These are phyloP conservation scores for Epichloe sibirici DNA, from an alignment of 2,329 filamentous ascomycete genomes.

Conservation along the genomic window DNA sequence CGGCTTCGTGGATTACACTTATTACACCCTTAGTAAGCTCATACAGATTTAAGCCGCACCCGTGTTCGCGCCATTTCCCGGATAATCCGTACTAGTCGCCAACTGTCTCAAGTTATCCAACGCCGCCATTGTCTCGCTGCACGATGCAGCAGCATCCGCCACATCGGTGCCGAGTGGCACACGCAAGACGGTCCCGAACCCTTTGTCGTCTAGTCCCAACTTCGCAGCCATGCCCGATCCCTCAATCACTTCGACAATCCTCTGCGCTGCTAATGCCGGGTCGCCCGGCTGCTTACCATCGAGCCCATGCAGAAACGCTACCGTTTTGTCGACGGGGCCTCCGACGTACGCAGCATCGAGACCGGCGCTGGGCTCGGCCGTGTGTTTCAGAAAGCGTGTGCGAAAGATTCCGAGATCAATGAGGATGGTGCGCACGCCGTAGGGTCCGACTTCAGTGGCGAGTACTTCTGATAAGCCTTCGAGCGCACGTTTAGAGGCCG, in stretches of 20 bases:
- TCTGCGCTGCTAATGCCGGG: background rate
- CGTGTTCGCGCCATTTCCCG: background rate
- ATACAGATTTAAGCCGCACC: no score
- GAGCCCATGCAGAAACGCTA: background rate
- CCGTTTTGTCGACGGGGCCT: constrained; percentile 11
- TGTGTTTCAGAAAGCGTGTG: constrained; percentile 28
- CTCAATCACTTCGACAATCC: background rate
- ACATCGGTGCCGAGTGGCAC: background rate
- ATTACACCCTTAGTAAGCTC: no score
- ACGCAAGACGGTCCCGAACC: background rate
- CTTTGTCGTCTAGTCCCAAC: background rate
- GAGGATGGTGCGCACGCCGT: constrained; percentile 30
- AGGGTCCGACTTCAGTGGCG: constrained; percentile 28
- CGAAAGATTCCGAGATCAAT: constrained; percentile 39
- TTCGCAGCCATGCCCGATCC: background rate
- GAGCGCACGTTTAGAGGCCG: constrained; percentile 31
- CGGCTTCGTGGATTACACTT: no score
- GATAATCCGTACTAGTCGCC: background rate
- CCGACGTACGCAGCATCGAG: constrained; percentile 15
- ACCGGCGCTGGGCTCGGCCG: constrained; percentile 6
- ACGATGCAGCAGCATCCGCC: background rate
- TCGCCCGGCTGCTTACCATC: background rate
- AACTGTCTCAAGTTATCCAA: background rate
- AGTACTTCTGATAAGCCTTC: constrained; percentile 30
- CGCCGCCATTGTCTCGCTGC: background rate